Evolutionary conservation across 306 rosid species (phyloP).

Genomic region (Vigna hirtella): DNA sequence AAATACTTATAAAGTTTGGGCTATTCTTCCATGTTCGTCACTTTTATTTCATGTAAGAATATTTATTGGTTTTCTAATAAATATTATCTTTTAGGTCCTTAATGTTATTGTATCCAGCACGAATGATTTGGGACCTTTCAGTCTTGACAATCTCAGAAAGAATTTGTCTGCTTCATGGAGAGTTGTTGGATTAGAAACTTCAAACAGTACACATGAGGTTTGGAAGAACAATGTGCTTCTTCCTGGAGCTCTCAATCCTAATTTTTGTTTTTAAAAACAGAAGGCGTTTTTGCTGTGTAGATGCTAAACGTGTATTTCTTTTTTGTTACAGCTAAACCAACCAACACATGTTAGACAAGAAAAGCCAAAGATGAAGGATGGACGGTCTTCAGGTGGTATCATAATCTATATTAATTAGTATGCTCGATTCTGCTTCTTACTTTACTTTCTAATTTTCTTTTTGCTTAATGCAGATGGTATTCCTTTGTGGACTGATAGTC

Average conservation of each 20-base stretch:
- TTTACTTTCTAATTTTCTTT: constrained; percentile 38
- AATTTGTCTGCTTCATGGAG: constrained; percentile 85
- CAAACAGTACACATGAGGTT: constrained; percentile 66
- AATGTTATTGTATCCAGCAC: constrained; percentile 79
- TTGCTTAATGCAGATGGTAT: constrained; percentile 53
- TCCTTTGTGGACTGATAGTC: constrained; percentile 49
- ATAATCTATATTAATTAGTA: constrained; percentile 24
- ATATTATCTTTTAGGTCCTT: constrained; percentile 68
- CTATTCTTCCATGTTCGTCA: constrained; percentile 31
- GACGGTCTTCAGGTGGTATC: constrained; percentile 58
- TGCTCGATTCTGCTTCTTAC: constrained; percentile 23
- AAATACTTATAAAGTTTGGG: constrained; percentile 31
- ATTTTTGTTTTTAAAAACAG: background rate
- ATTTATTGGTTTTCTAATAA: constrained; percentile 41
- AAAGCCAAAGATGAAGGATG: constrained; percentile 49
- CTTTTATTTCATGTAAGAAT: constrained; percentile 34
- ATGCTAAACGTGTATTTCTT: constrained; percentile 23
- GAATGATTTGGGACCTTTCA: constrained; percentile 81
- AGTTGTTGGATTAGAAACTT: constrained; percentile 56
- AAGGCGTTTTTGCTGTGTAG: constrained; percentile 28
- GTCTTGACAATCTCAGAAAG: constrained; percentile 81
- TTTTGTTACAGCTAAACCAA: constrained; percentile 56
- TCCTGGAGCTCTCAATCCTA: constrained; percentile 31
- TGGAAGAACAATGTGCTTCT: constrained; percentile 51
- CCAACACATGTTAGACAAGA: constrained; percentile 56